Evolutionary conservation across 2,329 filamentous ascomycete species (phyloP).

Genomic region (Fusarium nematophilum): DNA sequence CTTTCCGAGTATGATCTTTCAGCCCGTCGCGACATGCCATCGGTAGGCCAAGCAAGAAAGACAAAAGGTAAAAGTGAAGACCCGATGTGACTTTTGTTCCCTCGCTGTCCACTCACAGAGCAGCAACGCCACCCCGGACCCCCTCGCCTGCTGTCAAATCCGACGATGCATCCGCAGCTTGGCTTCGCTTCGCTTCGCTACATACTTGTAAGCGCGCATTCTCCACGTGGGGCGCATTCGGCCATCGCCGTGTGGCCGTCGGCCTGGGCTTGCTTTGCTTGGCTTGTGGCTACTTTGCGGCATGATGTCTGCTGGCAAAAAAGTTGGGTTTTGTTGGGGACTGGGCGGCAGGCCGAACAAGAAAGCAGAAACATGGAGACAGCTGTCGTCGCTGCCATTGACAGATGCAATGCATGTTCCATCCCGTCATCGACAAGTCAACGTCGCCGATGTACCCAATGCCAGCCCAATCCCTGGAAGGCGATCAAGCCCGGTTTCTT

Average conservation of each 20-base stretch:
- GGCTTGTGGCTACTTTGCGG: too few species aligned
- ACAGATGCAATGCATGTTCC: background rate
- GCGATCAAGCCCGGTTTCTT: slow-evolving; percentile 13
- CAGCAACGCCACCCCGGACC: background rate
- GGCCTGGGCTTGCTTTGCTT: slow-evolving; percentile 4
- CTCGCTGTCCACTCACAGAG: too few species aligned
- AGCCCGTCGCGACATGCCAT: slow-evolving; percentile 22
- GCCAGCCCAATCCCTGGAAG: background rate
- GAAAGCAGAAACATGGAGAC: background rate
- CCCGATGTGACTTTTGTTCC: slow-evolving; percentile 28
- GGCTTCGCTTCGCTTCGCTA: slow-evolving; percentile 32
- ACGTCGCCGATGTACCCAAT: slow-evolving; percentile 9
- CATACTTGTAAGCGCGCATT: slow-evolving; percentile 39
- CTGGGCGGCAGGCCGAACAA: too few species aligned
- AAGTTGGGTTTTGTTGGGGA: too few species aligned
- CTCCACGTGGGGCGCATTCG: slow-evolving; percentile 43
- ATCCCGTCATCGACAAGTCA: slow-evolving; percentile 1
- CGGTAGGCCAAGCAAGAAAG: slow-evolving; percentile 17
- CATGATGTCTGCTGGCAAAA: too few species aligned
- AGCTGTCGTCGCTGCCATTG: background rate
- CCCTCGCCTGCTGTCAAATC: slow-evolving; percentile 14
- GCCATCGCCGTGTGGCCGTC: slow-evolving; percentile 36
- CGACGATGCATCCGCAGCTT: slow-evolving; percentile 24
- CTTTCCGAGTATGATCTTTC: background rate
- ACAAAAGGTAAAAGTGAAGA: too few species aligned